These are phyloP conservation scores for Martiniozyma asiatica DNA, from an alignment of 1,139 yeast species.

Conservation along the genomic window DNA sequence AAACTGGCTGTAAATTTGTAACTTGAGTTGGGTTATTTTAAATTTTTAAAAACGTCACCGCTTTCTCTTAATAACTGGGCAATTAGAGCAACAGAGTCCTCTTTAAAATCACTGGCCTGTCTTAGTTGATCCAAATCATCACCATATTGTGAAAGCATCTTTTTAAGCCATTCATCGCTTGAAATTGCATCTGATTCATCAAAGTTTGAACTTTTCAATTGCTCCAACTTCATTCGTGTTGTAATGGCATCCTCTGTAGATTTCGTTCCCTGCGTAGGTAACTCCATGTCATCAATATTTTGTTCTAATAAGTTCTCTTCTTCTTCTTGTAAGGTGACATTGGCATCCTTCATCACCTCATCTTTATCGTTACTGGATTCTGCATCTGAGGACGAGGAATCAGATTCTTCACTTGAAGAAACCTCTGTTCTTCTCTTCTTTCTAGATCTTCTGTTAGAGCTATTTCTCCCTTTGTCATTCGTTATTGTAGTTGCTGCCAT, in stretches of 20 bases:
- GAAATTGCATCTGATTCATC: slow-evolving; percentile 3
- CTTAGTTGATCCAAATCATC: slow-evolving; percentile 10
- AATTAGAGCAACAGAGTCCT: slow-evolving; percentile 7
- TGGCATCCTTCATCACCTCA: slow-evolving; percentile 9
- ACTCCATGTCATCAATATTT: background rate
- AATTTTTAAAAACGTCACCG: slow-evolving; percentile 7
- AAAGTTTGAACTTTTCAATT: background rate
- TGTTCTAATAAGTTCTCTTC: slow-evolving; percentile 4
- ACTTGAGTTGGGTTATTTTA: too few species aligned
- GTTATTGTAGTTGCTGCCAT: too few species aligned
- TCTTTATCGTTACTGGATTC: too few species aligned
- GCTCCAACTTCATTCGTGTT: slow-evolving; percentile 5
- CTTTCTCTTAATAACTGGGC: slow-evolving; percentile 8
- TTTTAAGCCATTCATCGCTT: slow-evolving; percentile 8
- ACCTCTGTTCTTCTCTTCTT: slow-evolving; percentile 75
- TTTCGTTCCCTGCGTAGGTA: background rate
- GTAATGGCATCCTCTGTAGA: slow-evolving; percentile 4
- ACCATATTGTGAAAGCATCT: slow-evolving; percentile 9
- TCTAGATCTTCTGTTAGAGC: slow-evolving; percentile 36
- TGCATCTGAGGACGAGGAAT: slow-evolving; percentile 3
- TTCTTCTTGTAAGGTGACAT: slow-evolving; percentile 13
- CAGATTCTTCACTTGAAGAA: slow-evolving; percentile 17
- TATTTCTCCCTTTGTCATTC: too few species aligned
- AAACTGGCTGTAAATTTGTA: too few species aligned
- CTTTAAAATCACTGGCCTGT: slow-evolving; percentile 8